These are phyloP conservation scores for Mallotus japonicus DNA, from an alignment of 441 rosid genomes.

Conservation along the genomic window DNA sequence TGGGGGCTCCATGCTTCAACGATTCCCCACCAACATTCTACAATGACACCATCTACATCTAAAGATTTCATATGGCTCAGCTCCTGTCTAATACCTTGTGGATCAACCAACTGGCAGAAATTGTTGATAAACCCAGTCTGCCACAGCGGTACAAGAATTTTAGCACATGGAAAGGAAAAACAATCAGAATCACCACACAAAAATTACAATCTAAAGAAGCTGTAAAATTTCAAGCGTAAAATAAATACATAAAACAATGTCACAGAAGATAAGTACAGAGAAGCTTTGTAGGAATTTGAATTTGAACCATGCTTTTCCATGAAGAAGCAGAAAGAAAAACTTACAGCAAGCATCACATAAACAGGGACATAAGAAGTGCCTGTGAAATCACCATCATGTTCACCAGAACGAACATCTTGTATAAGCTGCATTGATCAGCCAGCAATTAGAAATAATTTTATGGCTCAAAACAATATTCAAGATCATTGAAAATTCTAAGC, in stretches of 20 bases:
- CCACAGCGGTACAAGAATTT: conserved; percentile 25
- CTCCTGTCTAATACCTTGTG: conserved; percentile 75
- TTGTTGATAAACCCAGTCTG: conserved; percentile 85
- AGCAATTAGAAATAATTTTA: not conserved
- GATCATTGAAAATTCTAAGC: not conserved
- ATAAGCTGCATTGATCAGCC: conserved; percentile 57
- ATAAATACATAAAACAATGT: conserved; percentile 12
- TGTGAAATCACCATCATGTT: conserved; percentile 67
- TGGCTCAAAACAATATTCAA: not conserved
- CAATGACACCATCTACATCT: conserved; percentile 74
- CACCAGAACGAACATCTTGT: conserved; percentile 67
- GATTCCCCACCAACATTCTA: conserved; percentile 99
- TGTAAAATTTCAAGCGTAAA: not conserved
- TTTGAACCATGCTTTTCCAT: not conserved
- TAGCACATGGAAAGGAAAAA: conserved; percentile 7
- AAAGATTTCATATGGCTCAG: conserved; percentile 70
- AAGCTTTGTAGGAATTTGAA: conserved; percentile 6
- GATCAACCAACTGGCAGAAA: conserved; percentile 88
- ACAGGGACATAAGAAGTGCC: conserved; percentile 79
- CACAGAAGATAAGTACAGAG: not conserved
- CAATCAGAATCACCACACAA: not conserved
- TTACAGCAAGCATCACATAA: conserved; percentile 87
- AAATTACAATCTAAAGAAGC: not conserved
- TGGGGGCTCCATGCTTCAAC: conserved; percentile 92
- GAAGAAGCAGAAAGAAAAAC: conserved; percentile 27